Base-by-base conservation (phyloP, 1,139 yeast genomes). In the Blastobotrys serpentis region DNA sequence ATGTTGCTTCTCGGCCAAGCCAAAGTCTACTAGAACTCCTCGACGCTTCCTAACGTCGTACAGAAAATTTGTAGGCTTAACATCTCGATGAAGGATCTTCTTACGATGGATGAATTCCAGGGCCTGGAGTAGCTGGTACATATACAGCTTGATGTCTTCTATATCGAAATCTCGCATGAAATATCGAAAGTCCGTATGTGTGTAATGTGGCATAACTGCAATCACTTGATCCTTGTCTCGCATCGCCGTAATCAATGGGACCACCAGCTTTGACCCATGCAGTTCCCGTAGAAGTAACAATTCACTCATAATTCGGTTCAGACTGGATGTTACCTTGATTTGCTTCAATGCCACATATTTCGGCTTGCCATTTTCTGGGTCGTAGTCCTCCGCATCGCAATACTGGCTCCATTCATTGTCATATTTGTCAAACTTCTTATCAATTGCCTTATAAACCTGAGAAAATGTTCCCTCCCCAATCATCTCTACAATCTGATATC, bases 391-490 rank as follows among this genome's bases (percentile, higher is more conserved):
- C 17, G 37, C 26, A 13, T 25, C 34, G 26, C 44, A 33, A 11
- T 22, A 17, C n/a, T 29, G 40, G 10, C 22, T 60, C 61, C 62
- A 57, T 56, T 52, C 50, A 41, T 67, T 64, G 38, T 57, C 57
- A 46, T 55, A 67, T 26, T 56, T 38, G 17, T 60, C 60, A 50
- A 67, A 63, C 18, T 59, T 50, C 44, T 82, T 64, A 49, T 90
- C 95, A 53, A 82, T 82, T 0, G 98, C 96, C 62, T 85, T 85
- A 73, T 88, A 92, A 3, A 92, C 96, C 1, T 89, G 80, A 18
- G 95, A 86, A 61, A 89, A 89, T 0, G 98, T 89, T 21, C 98
- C 97, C 65, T 90, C 97, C 10, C 98, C 99, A 56, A 90, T 86
- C 63, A 90, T 86, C 59, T 87, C 94, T 30, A 86, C 69, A 19